Evolutionary conservation across 2,329 filamentous ascomycete genomes (phyloP).

Genomic region (Teratosphaeria destructans): DNA sequence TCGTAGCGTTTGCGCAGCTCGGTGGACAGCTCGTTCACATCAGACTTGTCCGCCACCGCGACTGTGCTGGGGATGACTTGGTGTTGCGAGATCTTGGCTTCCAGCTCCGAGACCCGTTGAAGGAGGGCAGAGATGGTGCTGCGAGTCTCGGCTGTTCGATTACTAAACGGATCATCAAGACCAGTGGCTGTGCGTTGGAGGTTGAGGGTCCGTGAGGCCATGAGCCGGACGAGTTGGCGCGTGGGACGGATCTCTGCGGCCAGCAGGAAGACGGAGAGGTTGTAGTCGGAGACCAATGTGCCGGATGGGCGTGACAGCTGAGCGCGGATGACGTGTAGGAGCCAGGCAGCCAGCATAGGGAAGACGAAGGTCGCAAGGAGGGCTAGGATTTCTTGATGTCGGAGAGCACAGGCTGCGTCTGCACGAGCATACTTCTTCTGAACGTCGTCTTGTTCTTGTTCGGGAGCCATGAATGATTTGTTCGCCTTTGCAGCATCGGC

Average conservation of each 20-base stretch:
- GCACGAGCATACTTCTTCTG: conserved; percentile 9
- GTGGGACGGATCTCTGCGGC: conserved; percentile 77
- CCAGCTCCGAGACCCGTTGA: conserved; percentile 21
- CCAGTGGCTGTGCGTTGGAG: conserved; percentile 60
- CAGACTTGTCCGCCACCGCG: conserved; percentile 21
- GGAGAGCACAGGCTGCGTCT: conserved; percentile 52
- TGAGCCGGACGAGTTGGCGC: conserved; percentile 69
- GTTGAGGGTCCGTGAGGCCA: conserved; percentile 68
- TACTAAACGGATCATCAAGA: conserved; percentile 13
- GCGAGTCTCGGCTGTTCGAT: conserved; percentile 17
- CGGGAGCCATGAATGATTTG: conserved; percentile 1
- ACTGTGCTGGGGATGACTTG: conserved; percentile 14
- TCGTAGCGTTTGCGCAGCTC: conserved; percentile 58
- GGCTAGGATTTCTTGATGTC: conserved; percentile 63
- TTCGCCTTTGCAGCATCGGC: conserved; percentile 2
- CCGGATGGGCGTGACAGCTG: conserved; percentile 77
- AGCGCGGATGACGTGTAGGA: conserved; percentile 69
- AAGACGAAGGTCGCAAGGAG: conserved; percentile 69
- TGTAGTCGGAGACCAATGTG: conserved; percentile 83
- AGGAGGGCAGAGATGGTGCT: conserved; percentile 22
- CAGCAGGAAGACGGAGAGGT: conserved; percentile 80
- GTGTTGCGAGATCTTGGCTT: conserved; percentile 20
- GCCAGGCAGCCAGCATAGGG: conserved; percentile 67
- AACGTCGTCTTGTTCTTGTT: conserved; percentile 4
- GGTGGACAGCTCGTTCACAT: conserved; percentile 26